Base-by-base conservation (phyloP, 23 red algal genomes). In the Gracilariopsis chorda region DNA sequence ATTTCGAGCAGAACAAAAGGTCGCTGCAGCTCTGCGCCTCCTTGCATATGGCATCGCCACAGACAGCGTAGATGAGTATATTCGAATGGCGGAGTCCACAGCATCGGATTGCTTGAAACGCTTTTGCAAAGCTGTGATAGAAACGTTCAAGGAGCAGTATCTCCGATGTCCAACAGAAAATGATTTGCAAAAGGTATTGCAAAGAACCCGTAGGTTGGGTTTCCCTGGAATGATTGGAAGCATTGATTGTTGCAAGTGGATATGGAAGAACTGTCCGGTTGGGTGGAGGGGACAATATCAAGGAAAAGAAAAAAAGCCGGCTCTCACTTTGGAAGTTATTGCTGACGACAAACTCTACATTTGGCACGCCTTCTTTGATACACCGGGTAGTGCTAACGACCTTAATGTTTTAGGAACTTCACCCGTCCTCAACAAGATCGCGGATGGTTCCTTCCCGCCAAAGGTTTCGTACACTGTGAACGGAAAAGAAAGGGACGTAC, bases 231-330 rank as follows among this genome's bases (percentile, higher is more conserved):
- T 51, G 46, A 48, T 88, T 56, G 83, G 83, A 42, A 57, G 63
- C 64, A 57, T 88, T 39, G 83, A 88, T 24, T 88, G 83, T 43
- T 47, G 41, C 39, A 41, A 75, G 40, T 88, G 61, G 1, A 23
- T 71, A 6, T 74, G 62, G 64, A 55, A 49, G 23, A 73, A 74
- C 51, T 72, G 12, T 36, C 83, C 83, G 9, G 45, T 43, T 10
- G 83, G 63, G 7, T 41, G 42, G 25, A 51, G 64, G 7, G 63
- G 83, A 72, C 61, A 55, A 27, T 88, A 57, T 41, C 48, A 12
- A 25, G 64, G 62, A 10, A 88, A 88, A 30, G 62, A 88, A 35
- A 75, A 0, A 36, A 57, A 53, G 10, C 62, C 83, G 20, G 19
- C 35, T 11, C 12, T 88, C 8, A 72, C 48, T 14, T 25, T 64